phyloP scores from a whole-genome alignment of 306 rosid genomes.

The Cucumis hystrix region DNA sequence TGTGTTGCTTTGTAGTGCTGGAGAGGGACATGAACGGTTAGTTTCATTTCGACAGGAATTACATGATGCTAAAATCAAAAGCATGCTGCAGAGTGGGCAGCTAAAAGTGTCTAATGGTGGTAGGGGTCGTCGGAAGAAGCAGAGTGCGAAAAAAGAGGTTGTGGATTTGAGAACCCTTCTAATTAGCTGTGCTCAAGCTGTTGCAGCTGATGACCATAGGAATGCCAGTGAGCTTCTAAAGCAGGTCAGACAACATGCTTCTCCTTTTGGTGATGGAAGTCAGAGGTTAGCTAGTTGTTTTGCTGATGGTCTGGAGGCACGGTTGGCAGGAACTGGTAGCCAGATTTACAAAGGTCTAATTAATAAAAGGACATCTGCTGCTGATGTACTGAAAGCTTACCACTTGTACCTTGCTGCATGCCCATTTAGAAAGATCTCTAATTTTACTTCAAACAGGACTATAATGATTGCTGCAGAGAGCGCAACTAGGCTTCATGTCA shows the following conservation, averaged over 20 bases:
- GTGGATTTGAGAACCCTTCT: slow-evolving; percentile 81
- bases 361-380: slow-evolving; percentile 55
- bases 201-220: slow-evolving; percentile 79
- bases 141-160: slow-evolving; percentile 47
- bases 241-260: slow-evolving; percentile 62
- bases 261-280: slow-evolving; percentile 70
- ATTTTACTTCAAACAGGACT: slow-evolving; percentile 49
- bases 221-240: slow-evolving; percentile 58
- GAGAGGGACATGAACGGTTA: slow-evolving; percentile 32
- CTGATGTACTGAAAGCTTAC: slow-evolving; percentile 66
- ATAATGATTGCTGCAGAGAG: slow-evolving; percentile 24
- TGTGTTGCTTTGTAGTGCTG: slow-evolving; percentile 41
- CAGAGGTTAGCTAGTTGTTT: slow-evolving; percentile 79
- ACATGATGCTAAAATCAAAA: slow-evolving; percentile 25
- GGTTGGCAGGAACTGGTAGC: slow-evolving; percentile 95
- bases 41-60: slow-evolving; percentile 44
- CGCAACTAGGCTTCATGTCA: slow-evolving; percentile 51
- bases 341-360: slow-evolving; percentile 80
- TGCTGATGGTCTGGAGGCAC: slow-evolving; percentile 93
- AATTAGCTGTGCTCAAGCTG: slow-evolving; percentile 78
- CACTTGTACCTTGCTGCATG: slow-evolving; percentile 78
- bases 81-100: slow-evolving; percentile 25
- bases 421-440: slow-evolving; percentile 64
- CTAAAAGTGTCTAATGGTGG: slow-evolving; percentile 27
- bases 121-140: slow-evolving; percentile 67